Conservation (phyloP, 768 basidiomycete genomes). For the Termitomyces eurrhizus region DNA sequence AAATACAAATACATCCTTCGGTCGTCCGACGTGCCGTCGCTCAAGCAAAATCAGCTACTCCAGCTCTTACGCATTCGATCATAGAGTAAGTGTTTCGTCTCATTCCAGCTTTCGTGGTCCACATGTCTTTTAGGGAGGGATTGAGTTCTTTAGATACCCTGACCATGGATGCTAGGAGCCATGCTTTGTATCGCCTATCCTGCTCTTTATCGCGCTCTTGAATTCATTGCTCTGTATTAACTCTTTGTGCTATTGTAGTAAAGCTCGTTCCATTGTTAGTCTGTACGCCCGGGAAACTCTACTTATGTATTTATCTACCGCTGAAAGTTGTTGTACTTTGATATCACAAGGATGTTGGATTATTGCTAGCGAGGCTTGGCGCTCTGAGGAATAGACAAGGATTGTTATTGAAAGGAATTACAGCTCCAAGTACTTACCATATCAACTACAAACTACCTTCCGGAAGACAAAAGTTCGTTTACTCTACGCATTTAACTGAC, state of each 20-base stretch:
- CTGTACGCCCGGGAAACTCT: background rate
- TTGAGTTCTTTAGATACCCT: background rate
- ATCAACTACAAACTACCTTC: background rate
- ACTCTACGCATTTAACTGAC: background rate
- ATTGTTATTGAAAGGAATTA: background rate
- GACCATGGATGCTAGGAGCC: background rate
- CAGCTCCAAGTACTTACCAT: background rate
- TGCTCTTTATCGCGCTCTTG: background rate
- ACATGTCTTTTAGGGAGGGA: background rate
- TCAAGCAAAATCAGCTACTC: conserved; percentile 2
- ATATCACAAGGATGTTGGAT: background rate
- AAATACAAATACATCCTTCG: conserved; percentile 22
- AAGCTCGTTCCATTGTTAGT: no score
- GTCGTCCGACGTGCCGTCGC: background rate
- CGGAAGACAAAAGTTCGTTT: background rate
- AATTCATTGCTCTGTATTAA: background rate
- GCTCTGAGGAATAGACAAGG: background rate
- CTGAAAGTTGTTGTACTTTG: background rate
- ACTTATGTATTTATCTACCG: background rate
- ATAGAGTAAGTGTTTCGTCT: background rate
- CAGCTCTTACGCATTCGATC: background rate
- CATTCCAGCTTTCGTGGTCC: background rate
- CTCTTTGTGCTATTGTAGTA: background rate
- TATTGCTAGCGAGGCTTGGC: background rate
- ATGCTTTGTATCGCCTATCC: background rate